Evolutionary conservation across 2,329 filamentous ascomycete genomes (phyloP), one percentile per base, ranked within the genome.

Genomic region (Nemania sp.): DNA sequence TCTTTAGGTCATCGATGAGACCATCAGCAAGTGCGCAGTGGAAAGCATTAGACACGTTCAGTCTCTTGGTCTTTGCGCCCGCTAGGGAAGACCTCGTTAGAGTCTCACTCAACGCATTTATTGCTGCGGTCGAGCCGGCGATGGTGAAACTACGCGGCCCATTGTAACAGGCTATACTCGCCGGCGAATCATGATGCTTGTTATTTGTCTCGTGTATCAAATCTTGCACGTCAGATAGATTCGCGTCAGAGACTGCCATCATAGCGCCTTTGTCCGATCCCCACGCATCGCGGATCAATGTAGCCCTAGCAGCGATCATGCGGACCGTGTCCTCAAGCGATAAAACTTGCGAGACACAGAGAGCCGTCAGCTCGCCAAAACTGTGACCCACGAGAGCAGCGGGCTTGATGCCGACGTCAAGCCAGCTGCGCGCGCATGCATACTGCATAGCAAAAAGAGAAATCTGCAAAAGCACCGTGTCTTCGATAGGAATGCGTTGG

Each of bases 151-250:
- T 76, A 3, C 54, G 57, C 0, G 73, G 73, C 0, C 75, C 73
- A 42, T 79, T 80, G 61, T 67, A 76, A 57, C 78, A 81, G 0
- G 79, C 79, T 28, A 81, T 23, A 15, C 39, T 36, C 2, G n/a
- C 17, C n/a, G n/a, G n/a, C n/a, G n/a, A n/a, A n/a, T n/a, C n/a
- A n/a, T n/a, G n/a, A n/a, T n/a, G n/a, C n/a, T n/a, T n/a, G n/a
- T n/a, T n/a, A n/a, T n/a, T n/a, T n/a, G n/a, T n/a, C n/a, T n/a
- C n/a, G n/a, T n/a, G n/a, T 11, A 28, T 6, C 6, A 28, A 11
- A 33, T 8, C 5, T 5, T 14, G 9, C 33, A n/a, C 14, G n/a
- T 5, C n/a, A 17, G 45, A 36, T 1, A n/a, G 40, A 19, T 33
- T 34, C 6, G 15, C 37, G 19, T 74, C 64, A 1, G 11, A 28